phyloP scores from a whole-genome alignment of 2,329 filamentous ascomycete species.

The Colletotrichum liaoningense region DNA sequence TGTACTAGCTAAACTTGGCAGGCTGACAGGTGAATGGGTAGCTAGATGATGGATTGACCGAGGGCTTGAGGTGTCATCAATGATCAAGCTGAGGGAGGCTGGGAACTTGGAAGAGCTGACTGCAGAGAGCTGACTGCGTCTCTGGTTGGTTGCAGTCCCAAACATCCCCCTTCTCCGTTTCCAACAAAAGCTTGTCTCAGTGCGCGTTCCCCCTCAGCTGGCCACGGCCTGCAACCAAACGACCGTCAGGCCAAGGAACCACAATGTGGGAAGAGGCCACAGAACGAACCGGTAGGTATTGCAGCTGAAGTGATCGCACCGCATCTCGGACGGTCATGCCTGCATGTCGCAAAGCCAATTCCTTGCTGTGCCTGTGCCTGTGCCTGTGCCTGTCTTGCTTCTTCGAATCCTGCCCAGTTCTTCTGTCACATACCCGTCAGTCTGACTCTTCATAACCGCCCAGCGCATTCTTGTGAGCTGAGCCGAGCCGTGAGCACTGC shows the following conservation, averaged over 20 bases:
- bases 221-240: not conserved
- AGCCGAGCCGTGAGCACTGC: not conserved
- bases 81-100: not conserved
- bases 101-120: not conserved
- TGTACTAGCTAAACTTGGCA: not conserved
- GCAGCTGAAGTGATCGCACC: not conserved
- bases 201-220: not conserved
- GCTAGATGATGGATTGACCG: too few relatives aligned
- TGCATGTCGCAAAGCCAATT: not conserved
- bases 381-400: not conserved
- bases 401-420: not conserved
- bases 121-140: not conserved
- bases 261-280: not conserved
- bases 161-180: not conserved
- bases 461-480: not conserved
- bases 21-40: not conserved
- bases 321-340: not conserved
- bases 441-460: not conserved
- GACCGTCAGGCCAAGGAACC: not conserved
- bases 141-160: conserved; percentile 4
- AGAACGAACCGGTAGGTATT: not conserved
- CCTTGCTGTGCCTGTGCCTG: not conserved
- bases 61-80: not conserved
- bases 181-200: conserved; percentile 9
- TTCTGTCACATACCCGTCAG: not conserved